phyloP scores from a whole-genome alignment of 305 asterid species.

The Rubia balearica region DNA sequence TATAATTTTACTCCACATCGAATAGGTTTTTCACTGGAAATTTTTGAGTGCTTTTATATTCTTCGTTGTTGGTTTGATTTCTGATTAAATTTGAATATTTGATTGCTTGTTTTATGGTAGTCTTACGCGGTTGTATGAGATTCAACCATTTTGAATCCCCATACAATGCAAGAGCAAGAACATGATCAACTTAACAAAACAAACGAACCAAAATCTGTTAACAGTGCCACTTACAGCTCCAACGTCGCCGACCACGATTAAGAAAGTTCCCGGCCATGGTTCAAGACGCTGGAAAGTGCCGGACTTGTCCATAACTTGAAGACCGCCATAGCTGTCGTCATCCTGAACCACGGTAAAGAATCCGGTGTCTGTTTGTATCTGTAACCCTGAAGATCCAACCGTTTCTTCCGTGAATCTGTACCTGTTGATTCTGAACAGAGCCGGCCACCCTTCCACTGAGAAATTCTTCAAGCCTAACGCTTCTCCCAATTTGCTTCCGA shows the following conservation, averaged over 20 bases:
- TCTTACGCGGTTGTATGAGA: too few species aligned
- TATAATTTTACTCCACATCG: too few species aligned
- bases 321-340: constrained; percentile 51
- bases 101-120: too few species aligned
- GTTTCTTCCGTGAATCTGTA: constrained; percentile 41
- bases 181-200: too few species aligned
- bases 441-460: constrained; percentile 42
- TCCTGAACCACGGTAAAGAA: constrained; percentile 56
- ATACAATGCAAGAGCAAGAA: too few species aligned
- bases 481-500: constrained; percentile 36
- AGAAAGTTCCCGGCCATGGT: constrained; percentile 52
- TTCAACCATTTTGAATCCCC: too few species aligned
- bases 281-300: constrained; percentile 43
- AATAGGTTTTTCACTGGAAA: too few species aligned
- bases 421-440: constrained; percentile 60
- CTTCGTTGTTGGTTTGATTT: too few species aligned
- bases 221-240: constrained; percentile 32
- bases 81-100: too few species aligned
- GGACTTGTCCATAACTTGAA: constrained; percentile 44
- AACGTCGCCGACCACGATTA: constrained; percentile 58
- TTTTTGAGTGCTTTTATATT: too few species aligned
- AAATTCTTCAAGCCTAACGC: constrained; percentile 33
- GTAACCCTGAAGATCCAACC: constrained; percentile 41
- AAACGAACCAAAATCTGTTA: background rate
- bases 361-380: constrained; percentile 55